Base-by-base conservation (phyloP, 768 basidiomycete species). In the Sporobolomyces pararoseus region DNA sequence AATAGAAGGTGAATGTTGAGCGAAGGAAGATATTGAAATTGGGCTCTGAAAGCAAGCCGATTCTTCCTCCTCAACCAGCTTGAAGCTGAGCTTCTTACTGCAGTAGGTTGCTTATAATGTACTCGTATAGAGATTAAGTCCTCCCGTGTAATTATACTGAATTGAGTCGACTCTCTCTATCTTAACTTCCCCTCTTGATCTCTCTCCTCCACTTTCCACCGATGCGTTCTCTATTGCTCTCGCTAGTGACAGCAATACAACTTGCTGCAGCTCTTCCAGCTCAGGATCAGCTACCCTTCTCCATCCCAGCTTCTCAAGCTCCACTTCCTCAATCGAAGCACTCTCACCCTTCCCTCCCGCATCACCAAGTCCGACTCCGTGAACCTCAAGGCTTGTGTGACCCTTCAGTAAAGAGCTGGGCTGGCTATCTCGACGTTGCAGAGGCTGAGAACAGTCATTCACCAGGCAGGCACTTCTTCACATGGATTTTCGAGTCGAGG, bases 391-490 rank as follows among this genome's bases (percentile, higher is more conserved):
- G 57, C 1, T 16, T 71, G n/a, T 71, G 70, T 39, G 74, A 75
- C 46, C 35, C 74, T 3, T n/a, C 9, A 13, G 75, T 75, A 10
- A 32, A 75, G 54, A 71, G 70, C 47, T 64, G 37, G 47, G 53
- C 59, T 21, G 76, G 76, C 10, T 77, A 77, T 52, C 57, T 77
- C 54, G 76, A 77, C 58, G 68, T 67, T 10, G 59, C 59, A 29
- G 59, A 61, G 13, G 10, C 39, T 12, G 58, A 21, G 23, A 25
- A 64, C 17, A n/a, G 49, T 53, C 10, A 12, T 47, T 42, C 52
- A 29, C 14, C 63, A 68, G 14, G 69, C 65, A 61, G 63, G 67
- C 63, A 71, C 54, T 44, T 53, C 52, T 66, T 54, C 66, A 44
- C 25, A 47, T 74, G 64, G 72, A 27, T 53, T 19, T 75, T 70